Evolutionary conservation across 2,329 filamentous ascomycete genomes (phyloP).

Genomic region (Arthrinium phaeospermum): DNA sequence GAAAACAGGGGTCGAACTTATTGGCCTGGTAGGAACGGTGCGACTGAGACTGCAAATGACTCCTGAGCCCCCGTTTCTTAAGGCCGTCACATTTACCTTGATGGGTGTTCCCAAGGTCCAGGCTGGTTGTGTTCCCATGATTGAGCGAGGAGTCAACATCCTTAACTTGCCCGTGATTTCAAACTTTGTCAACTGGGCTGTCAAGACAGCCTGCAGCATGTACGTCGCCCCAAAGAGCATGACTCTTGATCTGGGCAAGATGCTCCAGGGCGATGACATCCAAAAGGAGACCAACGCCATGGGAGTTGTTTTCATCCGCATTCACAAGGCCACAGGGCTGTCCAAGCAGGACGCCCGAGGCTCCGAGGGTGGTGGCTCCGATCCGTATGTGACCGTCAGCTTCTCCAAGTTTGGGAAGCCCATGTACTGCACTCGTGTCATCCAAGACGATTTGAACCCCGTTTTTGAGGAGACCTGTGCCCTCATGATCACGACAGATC

Average conservation of each 20-base stretch:
- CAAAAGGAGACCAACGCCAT: slow-evolving; percentile 87
- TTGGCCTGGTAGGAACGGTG: slow-evolving; percentile 86
- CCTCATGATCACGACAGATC: slow-evolving; percentile 83
- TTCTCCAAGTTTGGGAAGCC: slow-evolving; percentile 98
- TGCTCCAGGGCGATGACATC: slow-evolving; percentile 90
- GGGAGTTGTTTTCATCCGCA: slow-evolving; percentile 90
- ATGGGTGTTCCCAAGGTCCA: slow-evolving; percentile 92
- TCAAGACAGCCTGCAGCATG: slow-evolving; percentile 83
- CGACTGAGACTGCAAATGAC: slow-evolving; percentile 83
- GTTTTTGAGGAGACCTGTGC: slow-evolving; percentile 89
- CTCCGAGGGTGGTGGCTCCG: slow-evolving; percentile 84
- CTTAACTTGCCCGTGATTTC: slow-evolving; percentile 91
- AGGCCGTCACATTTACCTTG: slow-evolving; percentile 88
- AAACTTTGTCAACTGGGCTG: slow-evolving; percentile 96
- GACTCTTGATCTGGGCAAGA: slow-evolving; percentile 87
- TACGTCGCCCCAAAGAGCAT: slow-evolving; percentile 95
- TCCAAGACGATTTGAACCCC: slow-evolving; percentile 92
- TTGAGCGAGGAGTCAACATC: slow-evolving; percentile 89
- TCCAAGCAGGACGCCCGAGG: slow-evolving; percentile 90
- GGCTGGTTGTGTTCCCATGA: slow-evolving; percentile 89
- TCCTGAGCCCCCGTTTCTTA: slow-evolving; percentile 89
- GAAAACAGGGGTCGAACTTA: slow-evolving; percentile 73
- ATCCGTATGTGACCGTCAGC: slow-evolving; percentile 92
- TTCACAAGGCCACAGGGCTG: slow-evolving; percentile 84
- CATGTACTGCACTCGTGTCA: slow-evolving; percentile 96